These are phyloP conservation scores for Tympanopsis confertula DNA, from an alignment of 2,329 filamentous ascomycete genomes.

Conservation along the genomic window DNA sequence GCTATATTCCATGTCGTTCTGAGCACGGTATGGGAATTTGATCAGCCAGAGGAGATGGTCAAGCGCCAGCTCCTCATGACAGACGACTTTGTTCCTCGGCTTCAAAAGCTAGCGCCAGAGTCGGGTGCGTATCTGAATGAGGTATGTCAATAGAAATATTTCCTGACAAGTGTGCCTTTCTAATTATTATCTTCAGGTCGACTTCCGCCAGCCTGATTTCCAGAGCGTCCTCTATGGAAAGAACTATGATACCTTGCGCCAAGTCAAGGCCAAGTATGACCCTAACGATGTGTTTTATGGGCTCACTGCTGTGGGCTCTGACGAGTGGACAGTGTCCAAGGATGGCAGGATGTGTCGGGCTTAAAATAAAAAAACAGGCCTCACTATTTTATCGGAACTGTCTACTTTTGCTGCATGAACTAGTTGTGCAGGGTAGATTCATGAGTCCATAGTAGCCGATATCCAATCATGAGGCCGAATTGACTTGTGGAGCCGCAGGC, in stretches of 20 bases:
- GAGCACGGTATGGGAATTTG: slow-evolving; percentile 12
- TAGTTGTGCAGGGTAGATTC: too few species aligned
- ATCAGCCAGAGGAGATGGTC: slow-evolving; percentile 9
- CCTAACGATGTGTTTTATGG: slow-evolving; percentile 19
- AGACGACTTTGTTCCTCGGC: slow-evolving; percentile 7
- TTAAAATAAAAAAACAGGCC: too few species aligned
- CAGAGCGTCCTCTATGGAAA: slow-evolving; percentile 14
- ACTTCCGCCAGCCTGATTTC: slow-evolving; percentile 15
- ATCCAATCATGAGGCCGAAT: too few species aligned
- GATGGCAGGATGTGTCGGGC: slow-evolving; percentile 22
- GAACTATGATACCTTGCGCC: slow-evolving; percentile 12
- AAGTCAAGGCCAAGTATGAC: slow-evolving; percentile 24
- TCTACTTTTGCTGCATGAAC: too few species aligned
- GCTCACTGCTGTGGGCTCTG: slow-evolving; percentile 20
- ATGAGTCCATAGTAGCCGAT: too few species aligned
- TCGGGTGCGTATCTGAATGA: slow-evolving; percentile 19
- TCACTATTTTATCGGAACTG: too few species aligned
- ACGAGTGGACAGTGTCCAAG: slow-evolving; percentile 18
- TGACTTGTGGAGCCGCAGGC: too few species aligned
- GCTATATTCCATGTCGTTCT: slow-evolving; percentile 9
- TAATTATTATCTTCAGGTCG: too few species aligned
- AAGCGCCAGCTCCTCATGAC: slow-evolving; percentile 12
- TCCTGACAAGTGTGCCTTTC: too few species aligned
- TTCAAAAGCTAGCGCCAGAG: slow-evolving; percentile 11
- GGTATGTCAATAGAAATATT: too few species aligned